Conservation (phyloP, 2,329 filamentous ascomycete genomes). For the Fusarium incarnatum region DNA sequence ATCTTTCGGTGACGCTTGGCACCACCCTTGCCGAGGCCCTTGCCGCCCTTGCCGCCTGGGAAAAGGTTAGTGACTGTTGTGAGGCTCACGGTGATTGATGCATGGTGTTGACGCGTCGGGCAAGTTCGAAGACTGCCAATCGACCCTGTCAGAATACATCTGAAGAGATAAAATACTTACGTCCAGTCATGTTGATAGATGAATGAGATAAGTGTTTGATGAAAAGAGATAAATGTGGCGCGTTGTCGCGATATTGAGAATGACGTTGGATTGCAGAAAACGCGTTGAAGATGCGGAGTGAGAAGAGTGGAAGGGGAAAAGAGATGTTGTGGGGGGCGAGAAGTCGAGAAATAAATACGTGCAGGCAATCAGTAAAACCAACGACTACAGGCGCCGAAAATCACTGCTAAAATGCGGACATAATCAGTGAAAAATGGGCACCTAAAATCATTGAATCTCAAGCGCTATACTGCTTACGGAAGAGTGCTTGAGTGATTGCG, state of each 20-base stretch:
- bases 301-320: constrained; percentile 40
- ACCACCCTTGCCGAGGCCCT: constrained; percentile 97
- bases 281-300: constrained; percentile 42
- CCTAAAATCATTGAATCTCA: constrained; percentile 10
- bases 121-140: not conserved
- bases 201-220: constrained; percentile 43
- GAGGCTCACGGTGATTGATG: constrained; percentile 3
- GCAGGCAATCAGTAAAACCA: constrained; percentile 52
- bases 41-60: constrained; percentile 91
- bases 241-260: constrained; percentile 45
- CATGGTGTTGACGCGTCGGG: not conserved
- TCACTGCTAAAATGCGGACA: constrained; percentile 34
- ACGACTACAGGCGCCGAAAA: constrained; percentile 28
- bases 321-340: constrained; percentile 45
- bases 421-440: constrained; percentile 45
- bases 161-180: constrained; percentile 62
- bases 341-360: constrained; percentile 53
- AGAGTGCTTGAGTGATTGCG: constrained; percentile 10
- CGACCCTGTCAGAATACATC: not conserved
- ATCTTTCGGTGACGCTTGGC: constrained; percentile 99
- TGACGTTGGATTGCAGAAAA: constrained; percentile 42
- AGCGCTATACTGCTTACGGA: constrained; percentile 32
- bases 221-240: constrained; percentile 46
- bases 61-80: constrained; percentile 58
- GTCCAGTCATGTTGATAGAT: constrained; percentile 75